These are phyloP conservation scores for Lentinus tigrinus DNA, from an alignment of 768 basidiomycete species.

Conservation along the genomic window DNA sequence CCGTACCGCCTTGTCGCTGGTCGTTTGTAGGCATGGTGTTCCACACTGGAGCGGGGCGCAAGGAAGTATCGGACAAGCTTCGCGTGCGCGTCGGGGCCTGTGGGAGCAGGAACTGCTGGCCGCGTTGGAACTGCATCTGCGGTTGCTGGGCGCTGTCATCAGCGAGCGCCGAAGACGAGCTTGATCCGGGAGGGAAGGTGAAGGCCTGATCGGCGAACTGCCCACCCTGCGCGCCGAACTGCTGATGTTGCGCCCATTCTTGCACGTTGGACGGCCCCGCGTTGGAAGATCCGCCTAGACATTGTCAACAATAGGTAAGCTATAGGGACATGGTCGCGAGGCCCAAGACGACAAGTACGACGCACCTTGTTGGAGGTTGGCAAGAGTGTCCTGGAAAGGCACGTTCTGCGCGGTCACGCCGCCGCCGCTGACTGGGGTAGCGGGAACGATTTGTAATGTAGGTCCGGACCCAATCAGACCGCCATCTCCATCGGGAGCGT, in stretches of 20 bases:
- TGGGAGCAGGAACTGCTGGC: slow-evolving; percentile 32
- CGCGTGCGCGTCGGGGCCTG: slow-evolving; percentile 42
- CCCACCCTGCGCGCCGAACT: slow-evolving; percentile 9
- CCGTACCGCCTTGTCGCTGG: slow-evolving; percentile 32
- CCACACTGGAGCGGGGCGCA: slow-evolving; percentile 54
- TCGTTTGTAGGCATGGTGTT: slow-evolving; percentile 35
- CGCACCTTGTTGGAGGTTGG: slow-evolving; percentile 54
- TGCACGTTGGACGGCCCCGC: slow-evolving; percentile 7
- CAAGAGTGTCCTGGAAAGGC: slow-evolving; percentile 53
- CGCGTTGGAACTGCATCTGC: slow-evolving; percentile 12
- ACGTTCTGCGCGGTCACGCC: slow-evolving; percentile 44
- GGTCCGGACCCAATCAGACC: slow-evolving; percentile 50
- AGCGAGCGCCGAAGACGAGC: slow-evolving; percentile 12
- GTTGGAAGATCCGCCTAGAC: slow-evolving; percentile 6
- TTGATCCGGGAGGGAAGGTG: slow-evolving; percentile 16
- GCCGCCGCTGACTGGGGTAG: slow-evolving; percentile 73
- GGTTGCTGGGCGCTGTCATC: slow-evolving; percentile 15
- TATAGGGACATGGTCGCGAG: not conserved
- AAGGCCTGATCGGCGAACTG: slow-evolving; percentile 17
- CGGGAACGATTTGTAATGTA: slow-evolving; percentile 76
- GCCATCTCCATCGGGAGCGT: slow-evolving; percentile 60
- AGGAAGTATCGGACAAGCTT: slow-evolving; percentile 60
- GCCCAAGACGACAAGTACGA: slow-evolving; percentile 7
- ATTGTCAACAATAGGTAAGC: not conserved
- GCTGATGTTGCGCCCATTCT: slow-evolving; percentile 15